Conservation (phyloP, 495 filamentous ascomycete genomes). For the Aspergillus ellipticus region DNA sequence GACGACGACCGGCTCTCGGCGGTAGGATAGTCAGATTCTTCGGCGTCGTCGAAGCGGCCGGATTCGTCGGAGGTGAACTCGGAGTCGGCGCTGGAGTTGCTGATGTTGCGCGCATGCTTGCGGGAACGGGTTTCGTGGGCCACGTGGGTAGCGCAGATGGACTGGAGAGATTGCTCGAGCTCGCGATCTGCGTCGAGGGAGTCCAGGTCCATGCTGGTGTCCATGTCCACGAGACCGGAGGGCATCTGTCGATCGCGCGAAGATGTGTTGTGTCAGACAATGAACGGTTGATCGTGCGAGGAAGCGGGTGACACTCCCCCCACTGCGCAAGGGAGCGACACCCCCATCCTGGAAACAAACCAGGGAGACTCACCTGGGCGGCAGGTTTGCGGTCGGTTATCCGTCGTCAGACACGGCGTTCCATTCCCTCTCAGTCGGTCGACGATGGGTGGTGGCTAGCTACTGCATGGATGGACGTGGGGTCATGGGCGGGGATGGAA, state of each 20-base stretch:
- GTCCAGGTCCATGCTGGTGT: conserved; percentile 12
- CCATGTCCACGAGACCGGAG: conserved; percentile 8
- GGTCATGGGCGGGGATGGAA: neutral
- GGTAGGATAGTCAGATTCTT: conserved; percentile 22
- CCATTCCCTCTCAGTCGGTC: neutral
- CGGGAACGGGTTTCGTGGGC: conserved; percentile 25
- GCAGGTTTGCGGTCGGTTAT: neutral
- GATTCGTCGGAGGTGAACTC: conserved; percentile 33
- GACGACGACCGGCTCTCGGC: conserved; percentile 15
- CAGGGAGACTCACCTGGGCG: neutral
- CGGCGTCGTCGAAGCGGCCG: conserved; percentile 42
- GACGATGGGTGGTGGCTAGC: neutral
- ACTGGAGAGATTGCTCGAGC: conserved; percentile 22
- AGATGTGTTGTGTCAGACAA: neutral
- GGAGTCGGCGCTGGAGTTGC: conserved; percentile 16
- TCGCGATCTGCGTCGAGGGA: conserved; percentile 19
- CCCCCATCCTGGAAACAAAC: neutral
- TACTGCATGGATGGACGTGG: too few species aligned
- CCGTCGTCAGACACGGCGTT: neutral
- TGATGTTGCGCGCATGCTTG: conserved; percentile 30
- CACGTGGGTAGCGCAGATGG: conserved; percentile 12
- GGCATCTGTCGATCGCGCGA: neutral
- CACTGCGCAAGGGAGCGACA: conserved; percentile 3
- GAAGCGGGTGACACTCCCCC: neutral
- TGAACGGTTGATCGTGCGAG: neutral